Conservation (phyloP, 345 rosid genomes). For the Aurinia saxatilis region DNA sequence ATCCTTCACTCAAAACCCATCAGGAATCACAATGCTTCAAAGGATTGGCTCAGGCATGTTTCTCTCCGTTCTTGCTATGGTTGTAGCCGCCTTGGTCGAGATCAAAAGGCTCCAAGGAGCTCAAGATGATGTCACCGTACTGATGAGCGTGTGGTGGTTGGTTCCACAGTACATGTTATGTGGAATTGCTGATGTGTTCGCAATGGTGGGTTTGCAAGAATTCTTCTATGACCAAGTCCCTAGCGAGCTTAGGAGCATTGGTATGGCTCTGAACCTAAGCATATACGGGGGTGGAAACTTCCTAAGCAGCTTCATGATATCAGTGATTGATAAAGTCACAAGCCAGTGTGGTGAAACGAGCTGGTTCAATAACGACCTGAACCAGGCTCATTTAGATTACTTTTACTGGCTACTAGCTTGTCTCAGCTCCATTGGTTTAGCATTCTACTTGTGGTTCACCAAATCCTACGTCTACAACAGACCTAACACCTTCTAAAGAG, state of each 20-base stretch:
- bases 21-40: slow-evolving; percentile 63
- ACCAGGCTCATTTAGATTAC: too few relatives aligned
- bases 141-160: slow-evolving; percentile 45
- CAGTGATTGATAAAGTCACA: too few relatives aligned
- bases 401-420: too few relatives aligned
- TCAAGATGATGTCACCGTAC: slow-evolving; percentile 22
- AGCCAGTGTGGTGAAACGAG: too few relatives aligned
- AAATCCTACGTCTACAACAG: too few relatives aligned
- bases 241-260: slow-evolving; percentile 51
- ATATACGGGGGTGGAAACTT: too few relatives aligned
- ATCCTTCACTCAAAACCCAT: slow-evolving; percentile 38
- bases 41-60: slow-evolving; percentile 39
- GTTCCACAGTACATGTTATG: slow-evolving; percentile 36
- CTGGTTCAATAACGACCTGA: too few relatives aligned
- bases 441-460: too few relatives aligned
- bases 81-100: slow-evolving; percentile 32
- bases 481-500: too few relatives aligned
- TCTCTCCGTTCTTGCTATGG: slow-evolving; percentile 27
- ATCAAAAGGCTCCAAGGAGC: slow-evolving; percentile 31
- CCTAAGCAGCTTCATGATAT: too few relatives aligned
- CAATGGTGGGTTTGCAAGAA: slow-evolving; percentile 58
- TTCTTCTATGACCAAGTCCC: slow-evolving; percentile 26
- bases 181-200: slow-evolving; percentile 40
- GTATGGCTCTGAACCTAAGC: slow-evolving; percentile 35
- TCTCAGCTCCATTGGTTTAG: too few relatives aligned